A percentile compares a stretch with the other conserved stretches of the same genome.
Evolutionary conservation across 176 grass and related monocot species (phyloP).

Genomic region (Avena atlantica): DNA sequence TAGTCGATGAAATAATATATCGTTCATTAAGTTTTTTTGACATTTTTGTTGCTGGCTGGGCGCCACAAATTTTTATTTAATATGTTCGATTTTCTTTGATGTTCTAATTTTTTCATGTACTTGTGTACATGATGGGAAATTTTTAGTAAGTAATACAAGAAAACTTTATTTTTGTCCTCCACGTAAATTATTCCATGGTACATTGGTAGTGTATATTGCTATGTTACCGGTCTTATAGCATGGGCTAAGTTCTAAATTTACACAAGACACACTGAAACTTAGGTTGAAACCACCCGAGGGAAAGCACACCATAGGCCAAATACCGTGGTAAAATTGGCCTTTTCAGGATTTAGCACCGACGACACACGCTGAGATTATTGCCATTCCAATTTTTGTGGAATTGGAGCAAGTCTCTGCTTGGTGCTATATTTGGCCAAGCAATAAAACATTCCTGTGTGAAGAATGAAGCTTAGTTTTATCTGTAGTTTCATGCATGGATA

Average conservation of each 20-base stretch:
- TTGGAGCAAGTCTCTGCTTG: not conserved
- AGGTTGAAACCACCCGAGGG: not conserved
- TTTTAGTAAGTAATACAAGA: not conserved
- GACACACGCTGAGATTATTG: not conserved
- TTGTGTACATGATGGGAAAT: not conserved
- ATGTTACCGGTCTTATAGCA: not conserved
- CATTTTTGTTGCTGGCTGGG: not conserved
- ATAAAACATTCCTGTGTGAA: not conserved
- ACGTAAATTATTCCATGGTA: not conserved
- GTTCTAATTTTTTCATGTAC: no score
- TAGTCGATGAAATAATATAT: not conserved
- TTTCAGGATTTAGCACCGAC: not conserved
- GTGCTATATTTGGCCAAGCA: not conserved
- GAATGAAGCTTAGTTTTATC: not conserved
- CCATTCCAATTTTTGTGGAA: not conserved
- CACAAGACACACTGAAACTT: not conserved
- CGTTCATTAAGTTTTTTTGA: not conserved
- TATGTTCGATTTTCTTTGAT: no score
- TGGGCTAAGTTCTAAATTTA: not conserved
- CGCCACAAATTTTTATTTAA: no score
- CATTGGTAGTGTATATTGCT: not conserved
- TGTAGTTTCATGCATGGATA: not conserved
- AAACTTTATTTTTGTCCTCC: not conserved
- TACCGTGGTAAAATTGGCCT: not conserved
- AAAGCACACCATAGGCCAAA: not conserved